Conservation (phyloP, 768 basidiomycete genomes). For the Agaricus subrufescens region DNA sequence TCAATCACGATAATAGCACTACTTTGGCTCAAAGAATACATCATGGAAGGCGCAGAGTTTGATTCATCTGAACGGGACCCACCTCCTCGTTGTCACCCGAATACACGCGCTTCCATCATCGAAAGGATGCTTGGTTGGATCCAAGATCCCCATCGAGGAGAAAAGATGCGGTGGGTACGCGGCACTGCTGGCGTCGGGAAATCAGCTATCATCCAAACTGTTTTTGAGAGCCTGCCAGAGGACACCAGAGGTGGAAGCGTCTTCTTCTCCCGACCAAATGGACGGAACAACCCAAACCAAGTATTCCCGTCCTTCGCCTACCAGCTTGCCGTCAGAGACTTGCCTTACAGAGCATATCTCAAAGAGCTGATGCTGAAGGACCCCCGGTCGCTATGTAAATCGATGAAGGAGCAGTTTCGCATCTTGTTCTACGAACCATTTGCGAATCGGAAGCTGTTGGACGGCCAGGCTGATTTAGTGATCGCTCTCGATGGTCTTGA, state of each 20-base stretch:
- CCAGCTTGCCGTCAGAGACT: background rate
- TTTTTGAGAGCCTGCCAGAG: background rate
- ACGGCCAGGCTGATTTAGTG: too few relatives aligned
- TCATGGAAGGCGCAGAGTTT: too few relatives aligned
- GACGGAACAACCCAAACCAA: background rate
- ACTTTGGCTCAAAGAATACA: too few relatives aligned
- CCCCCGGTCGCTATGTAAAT: background rate
- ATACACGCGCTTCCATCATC: background rate
- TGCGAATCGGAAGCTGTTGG: too few relatives aligned
- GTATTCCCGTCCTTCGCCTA: slow-evolving; percentile 7
- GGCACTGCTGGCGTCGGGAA: slow-evolving; percentile 9
- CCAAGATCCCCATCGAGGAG: background rate
- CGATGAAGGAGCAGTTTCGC: too few relatives aligned
- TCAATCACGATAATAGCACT: too few relatives aligned
- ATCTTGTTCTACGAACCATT: too few relatives aligned
- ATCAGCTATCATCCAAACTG: slow-evolving; percentile 7
- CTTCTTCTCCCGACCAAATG: slow-evolving; percentile 6
- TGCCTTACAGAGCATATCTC: background rate
- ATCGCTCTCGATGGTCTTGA: too few relatives aligned
- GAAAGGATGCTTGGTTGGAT: background rate
- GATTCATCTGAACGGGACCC: background rate
- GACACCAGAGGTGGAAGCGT: background rate
- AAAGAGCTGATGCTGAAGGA: background rate
- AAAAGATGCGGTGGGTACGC: slow-evolving; percentile 2
- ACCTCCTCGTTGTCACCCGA: background rate